Conservation (phyloP, 306 rosid genomes). For the Medicago arabica region DNA sequence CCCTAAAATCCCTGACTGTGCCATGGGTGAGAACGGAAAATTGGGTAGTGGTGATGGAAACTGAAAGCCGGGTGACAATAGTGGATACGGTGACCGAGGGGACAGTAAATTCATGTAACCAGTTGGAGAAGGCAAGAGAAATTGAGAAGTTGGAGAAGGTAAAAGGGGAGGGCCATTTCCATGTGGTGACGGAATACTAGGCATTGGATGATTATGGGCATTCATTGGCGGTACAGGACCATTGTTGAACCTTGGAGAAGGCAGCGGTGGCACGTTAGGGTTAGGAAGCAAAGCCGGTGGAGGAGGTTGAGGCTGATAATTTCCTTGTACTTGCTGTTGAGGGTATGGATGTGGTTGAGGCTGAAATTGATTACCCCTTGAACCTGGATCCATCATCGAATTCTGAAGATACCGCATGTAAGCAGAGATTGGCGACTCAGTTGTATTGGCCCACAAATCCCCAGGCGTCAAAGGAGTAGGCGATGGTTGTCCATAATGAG, state of each 20-base stretch:
- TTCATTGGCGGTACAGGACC: slow-evolving; percentile 56
- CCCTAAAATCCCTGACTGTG: slow-evolving; percentile 82
- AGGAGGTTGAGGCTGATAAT: slow-evolving; percentile 47
- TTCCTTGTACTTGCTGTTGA: slow-evolving; percentile 53
- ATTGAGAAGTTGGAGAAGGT: slow-evolving; percentile 90
- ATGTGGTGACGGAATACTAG: slow-evolving; percentile 58
- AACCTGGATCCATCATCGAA: slow-evolving; percentile 71
- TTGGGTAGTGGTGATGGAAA: slow-evolving; percentile 77
- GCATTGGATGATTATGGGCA: slow-evolving; percentile 49
- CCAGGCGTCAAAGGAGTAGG: slow-evolving; percentile 55
- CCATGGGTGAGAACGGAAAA: slow-evolving; percentile 77
- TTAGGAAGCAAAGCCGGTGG: slow-evolving; percentile 70
- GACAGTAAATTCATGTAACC: slow-evolving; percentile 72
- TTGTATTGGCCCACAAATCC: slow-evolving; percentile 63
- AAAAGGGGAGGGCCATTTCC: slow-evolving; percentile 62
- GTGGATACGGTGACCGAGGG: slow-evolving; percentile 81
- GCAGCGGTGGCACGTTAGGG: slow-evolving; percentile 53
- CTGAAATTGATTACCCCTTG: slow-evolving; percentile 54
- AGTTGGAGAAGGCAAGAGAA: slow-evolving; percentile 83
- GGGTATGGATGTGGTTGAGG: slow-evolving; percentile 12
- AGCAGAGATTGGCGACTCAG: slow-evolving; percentile 91
- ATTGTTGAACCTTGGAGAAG: slow-evolving; percentile 57
- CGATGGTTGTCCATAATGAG: slow-evolving; percentile 68
- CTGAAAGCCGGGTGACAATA: slow-evolving; percentile 83
- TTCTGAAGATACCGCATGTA: slow-evolving; percentile 91